Base-by-base conservation (phyloP, 805 yeast genomes). In the Pichia eremophila region DNA sequence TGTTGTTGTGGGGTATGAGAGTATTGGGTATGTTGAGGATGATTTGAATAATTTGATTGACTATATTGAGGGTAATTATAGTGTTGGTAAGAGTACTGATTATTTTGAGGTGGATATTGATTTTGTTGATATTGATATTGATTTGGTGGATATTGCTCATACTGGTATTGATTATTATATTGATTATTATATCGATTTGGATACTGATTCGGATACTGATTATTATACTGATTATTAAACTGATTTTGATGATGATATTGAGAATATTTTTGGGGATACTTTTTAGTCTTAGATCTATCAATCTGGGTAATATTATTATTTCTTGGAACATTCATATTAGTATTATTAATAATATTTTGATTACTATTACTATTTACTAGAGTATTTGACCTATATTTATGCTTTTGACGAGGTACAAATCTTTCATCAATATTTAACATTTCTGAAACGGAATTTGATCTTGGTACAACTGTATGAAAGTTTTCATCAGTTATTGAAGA, bases 351-450 rank as follows among this genome's bases (percentile, higher is more conserved):
- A 4, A 22, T 4, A 4, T 22, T 22, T 3, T 22, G 25, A 22
- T 22, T 22, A 22, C 25, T 4, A 22, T 22, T 22, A 22, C 25
- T 22, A 22, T 22, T 22, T 1, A 22, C 25, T 22, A 22, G 25
- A 22, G 40, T 22, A 31, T 19, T 25, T 19, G 38, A 31, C 15
- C 39, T 48, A 14, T 50, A 47, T 19, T 47, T 51, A 44, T 19
- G 6, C 5, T 69, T 57, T 11, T 70, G 51, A 48, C 66, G 68
- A 46, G 67, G 67, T n/a, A 54, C 55, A 51, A 75, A 73, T 49
- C 62, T 66, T 28, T 60, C 61, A 28, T 73, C 76, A 35, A 71
- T 54, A 15, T 57, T 52, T 8, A 49, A 35, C 51, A 52, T 52
- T 15, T 52, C 54, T 2, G 46, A 35, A 5, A 47, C 48, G 2